These are phyloP conservation scores for Sphaceloma murrayae DNA, from an alignment of 2,329 filamentous ascomycete species.

Conservation along the genomic window DNA sequence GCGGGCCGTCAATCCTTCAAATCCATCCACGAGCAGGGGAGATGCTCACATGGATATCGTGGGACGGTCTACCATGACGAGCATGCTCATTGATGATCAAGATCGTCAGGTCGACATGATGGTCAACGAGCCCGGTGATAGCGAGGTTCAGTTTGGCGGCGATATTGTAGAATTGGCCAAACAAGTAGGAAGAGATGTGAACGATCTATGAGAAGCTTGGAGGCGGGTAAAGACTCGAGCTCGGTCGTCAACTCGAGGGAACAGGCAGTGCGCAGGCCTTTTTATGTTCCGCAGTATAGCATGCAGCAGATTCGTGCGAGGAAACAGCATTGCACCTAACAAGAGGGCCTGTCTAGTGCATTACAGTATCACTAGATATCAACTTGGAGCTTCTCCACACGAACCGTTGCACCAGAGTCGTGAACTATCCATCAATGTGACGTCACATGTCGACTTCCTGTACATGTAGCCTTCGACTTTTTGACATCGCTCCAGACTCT, in stretches of 20 bases:
- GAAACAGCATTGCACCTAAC: too few relatives aligned
- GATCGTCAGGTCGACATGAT: conserved; percentile 13
- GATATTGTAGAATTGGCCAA: conserved; percentile 10
- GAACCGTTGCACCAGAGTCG: background rate
- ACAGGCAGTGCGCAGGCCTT: too few relatives aligned
- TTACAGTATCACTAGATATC: too few relatives aligned
- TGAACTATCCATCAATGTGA: conserved; percentile 5
- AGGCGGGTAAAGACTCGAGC: too few relatives aligned
- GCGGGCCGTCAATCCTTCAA: background rate
- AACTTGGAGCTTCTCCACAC: too few relatives aligned
- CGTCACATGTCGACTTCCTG: background rate
- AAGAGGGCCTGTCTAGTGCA: too few relatives aligned
- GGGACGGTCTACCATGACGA: conserved; percentile 7
- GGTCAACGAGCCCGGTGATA: conserved; percentile 10
- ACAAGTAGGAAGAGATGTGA: conserved; percentile 2
- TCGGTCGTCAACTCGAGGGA: too few relatives aligned
- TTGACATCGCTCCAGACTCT: too few relatives aligned
- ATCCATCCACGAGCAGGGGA: conserved; percentile 1
- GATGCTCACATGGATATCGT: conserved; percentile 2
- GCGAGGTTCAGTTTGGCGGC: background rate
- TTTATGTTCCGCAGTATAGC: too few relatives aligned
- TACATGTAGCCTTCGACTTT: background rate
- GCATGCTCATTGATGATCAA: conserved; percentile 12
- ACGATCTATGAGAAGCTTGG: background rate
- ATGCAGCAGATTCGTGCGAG: too few relatives aligned